Evolutionary conservation across 768 basidiomycete species (phyloP).

Genomic region (Mycena polygramma): DNA sequence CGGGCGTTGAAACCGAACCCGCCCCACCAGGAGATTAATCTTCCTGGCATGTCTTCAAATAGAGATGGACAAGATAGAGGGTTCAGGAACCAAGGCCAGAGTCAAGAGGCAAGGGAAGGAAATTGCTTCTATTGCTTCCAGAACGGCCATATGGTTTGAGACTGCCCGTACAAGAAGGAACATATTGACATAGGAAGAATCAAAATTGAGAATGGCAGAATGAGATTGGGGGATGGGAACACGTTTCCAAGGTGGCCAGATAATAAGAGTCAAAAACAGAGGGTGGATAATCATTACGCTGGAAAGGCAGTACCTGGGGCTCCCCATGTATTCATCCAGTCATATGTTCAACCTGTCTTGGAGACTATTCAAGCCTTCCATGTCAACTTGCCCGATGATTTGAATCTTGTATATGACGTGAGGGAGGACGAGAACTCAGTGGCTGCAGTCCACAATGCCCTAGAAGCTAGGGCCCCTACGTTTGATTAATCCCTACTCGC

Average conservation of each 20-base stretch:
- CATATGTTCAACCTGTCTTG: background rate
- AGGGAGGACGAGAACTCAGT: background rate
- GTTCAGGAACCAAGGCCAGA: background rate
- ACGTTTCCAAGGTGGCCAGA: background rate
- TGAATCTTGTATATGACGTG: background rate
- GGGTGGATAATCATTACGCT: constrained; percentile 10
- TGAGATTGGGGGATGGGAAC: constrained; percentile 7
- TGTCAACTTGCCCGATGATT: background rate
- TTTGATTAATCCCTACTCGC: too few species aligned
- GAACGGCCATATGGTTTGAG: background rate
- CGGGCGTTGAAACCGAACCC: background rate
- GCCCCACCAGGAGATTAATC: constrained; percentile 1
- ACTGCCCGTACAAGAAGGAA: constrained; percentile 13
- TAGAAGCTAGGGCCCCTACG: too few species aligned
- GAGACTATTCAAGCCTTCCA: background rate
- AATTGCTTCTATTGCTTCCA: constrained; percentile 4
- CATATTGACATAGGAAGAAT: background rate
- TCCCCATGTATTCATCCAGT: background rate
- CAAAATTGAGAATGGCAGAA: background rate
- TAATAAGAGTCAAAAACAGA: background rate
- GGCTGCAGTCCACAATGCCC: too few species aligned
- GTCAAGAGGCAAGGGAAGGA: background rate
- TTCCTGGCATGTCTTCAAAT: background rate
- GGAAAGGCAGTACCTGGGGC: background rate
- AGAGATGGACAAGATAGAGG: background rate